Evolutionary conservation across 192 early-diverging fungal genomes (phyloP).

Genomic region (Gonapodya prolifera): DNA sequence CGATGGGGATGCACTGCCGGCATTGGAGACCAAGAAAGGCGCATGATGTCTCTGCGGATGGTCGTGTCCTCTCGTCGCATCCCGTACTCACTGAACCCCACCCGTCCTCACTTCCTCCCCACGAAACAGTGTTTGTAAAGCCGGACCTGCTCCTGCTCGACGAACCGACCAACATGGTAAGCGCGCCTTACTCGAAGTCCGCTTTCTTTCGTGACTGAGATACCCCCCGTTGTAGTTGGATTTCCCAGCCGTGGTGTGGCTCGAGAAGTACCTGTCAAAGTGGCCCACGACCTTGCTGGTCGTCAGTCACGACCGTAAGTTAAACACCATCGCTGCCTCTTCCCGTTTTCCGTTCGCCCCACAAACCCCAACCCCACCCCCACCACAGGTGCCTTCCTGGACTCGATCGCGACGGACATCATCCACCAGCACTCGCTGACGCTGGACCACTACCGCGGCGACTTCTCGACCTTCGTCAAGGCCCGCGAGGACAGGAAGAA

Average conservation of each 20-base stretch:
- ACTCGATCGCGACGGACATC: constrained; percentile 95
- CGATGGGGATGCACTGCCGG: too few species aligned
- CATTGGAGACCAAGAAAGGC: too few species aligned
- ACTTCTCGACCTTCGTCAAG: constrained; percentile 78
- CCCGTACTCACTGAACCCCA: neutral
- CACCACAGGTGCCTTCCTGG: constrained; percentile 51
- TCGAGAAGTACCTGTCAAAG: constrained; percentile 83
- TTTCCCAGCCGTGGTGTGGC: constrained; percentile 93
- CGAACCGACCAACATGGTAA: constrained; percentile 84
- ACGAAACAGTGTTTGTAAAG: constrained; percentile 7
- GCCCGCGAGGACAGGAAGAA: constrained; percentile 85
- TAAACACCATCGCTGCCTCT: neutral
- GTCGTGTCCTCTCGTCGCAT: too few species aligned
- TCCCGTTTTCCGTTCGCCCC: neutral
- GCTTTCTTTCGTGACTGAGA: neutral
- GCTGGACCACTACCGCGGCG: constrained; percentile 91
- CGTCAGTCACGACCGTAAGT: constrained; percentile 86
- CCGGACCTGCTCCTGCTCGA: constrained; percentile 74
- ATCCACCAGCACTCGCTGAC: constrained; percentile 86
- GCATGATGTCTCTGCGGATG: too few species aligned
- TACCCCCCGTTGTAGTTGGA: neutral
- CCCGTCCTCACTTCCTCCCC: neutral
- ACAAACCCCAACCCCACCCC: too few species aligned
- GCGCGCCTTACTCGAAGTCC: constrained; percentile 17
- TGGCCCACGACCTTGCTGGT: constrained; percentile 88